Conservation (phyloP, 2,329 filamentous ascomycete species). For the Cyphellophora europaea region DNA sequence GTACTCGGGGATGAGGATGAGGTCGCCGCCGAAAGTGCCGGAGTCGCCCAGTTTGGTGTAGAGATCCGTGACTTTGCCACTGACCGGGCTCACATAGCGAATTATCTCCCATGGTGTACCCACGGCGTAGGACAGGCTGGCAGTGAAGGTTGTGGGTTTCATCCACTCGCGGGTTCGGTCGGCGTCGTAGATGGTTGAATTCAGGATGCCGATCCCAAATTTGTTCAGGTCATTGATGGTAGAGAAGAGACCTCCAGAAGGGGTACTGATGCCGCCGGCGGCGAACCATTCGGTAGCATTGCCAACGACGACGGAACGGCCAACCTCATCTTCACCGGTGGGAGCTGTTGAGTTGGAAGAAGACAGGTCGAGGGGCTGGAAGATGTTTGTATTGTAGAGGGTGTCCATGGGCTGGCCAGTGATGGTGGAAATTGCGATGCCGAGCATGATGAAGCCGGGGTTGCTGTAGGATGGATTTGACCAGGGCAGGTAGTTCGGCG, state of each 20-base stretch:
- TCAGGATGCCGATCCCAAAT: slow-evolving; percentile 24
- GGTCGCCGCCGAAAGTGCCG: slow-evolving; percentile 26
- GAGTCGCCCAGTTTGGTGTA: slow-evolving; percentile 36
- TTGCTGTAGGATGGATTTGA: slow-evolving; percentile 42
- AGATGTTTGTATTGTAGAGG: slow-evolving; percentile 31
- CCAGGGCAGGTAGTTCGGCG: slow-evolving; percentile 35
- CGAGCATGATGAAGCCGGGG: slow-evolving; percentile 35
- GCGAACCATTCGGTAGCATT: neutral
- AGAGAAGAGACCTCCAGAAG: slow-evolving; percentile 20
- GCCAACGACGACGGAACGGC: slow-evolving; percentile 16
- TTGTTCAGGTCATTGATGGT: slow-evolving; percentile 29
- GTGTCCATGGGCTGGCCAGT: slow-evolving; percentile 32
- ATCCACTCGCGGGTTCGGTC: slow-evolving; percentile 30
- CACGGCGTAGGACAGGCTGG: slow-evolving; percentile 29
- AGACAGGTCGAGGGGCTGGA: slow-evolving; percentile 33
- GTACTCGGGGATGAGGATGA: slow-evolving; percentile 38
- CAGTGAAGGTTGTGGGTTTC: slow-evolving; percentile 30
- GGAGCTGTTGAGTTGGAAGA: slow-evolving; percentile 30
- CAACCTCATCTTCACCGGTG: slow-evolving; percentile 11
- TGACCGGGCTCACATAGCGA: slow-evolving; percentile 21
- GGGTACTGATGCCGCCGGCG: slow-evolving; percentile 8
- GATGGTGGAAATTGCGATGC: slow-evolving; percentile 35
- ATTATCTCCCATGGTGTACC: slow-evolving; percentile 35
- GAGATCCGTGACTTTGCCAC: slow-evolving; percentile 22
- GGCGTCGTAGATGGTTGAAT: slow-evolving; percentile 26